Evolutionary conservation across 192 early-diverging fungal genomes (phyloP).

Genomic region (Backusella morwellensis): DNA sequence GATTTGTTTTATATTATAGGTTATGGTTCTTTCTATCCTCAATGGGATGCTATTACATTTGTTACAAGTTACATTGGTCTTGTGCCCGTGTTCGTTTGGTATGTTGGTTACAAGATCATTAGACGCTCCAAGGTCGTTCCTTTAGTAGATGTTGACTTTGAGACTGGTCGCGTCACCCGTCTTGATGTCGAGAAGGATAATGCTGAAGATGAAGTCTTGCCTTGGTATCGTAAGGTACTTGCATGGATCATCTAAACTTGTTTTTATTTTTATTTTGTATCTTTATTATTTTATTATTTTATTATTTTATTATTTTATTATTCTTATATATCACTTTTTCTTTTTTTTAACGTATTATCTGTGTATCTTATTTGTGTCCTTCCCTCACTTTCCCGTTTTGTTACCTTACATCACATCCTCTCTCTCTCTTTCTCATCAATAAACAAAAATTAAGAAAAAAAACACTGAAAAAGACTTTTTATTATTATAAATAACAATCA

Average conservation of each 20-base stretch:
- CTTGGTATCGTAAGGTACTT: conserved; percentile 13
- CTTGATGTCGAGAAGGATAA: conserved; percentile 21
- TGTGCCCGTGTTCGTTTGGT: conserved; percentile 55
- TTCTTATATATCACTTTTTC: not conserved
- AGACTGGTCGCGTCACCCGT: conserved; percentile 42
- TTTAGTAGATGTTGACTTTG: conserved; percentile 60
- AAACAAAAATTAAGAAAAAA: not conserved
- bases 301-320: no score
- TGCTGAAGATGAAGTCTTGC: not conserved
- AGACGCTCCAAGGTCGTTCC: conserved; percentile 57
- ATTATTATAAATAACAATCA: not conserved
- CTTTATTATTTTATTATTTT: not conserved
- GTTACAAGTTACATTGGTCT: conserved; percentile 58
- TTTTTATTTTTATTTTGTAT: not conserved
- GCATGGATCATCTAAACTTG: not conserved
- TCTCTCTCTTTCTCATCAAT: not conserved
- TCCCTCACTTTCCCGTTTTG: not conserved
- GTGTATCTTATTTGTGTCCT: not conserved
- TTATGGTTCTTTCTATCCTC: conserved; percentile 46
- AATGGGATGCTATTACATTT: conserved; percentile 53
- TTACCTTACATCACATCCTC: not conserved
- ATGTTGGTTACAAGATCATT: conserved; percentile 59
- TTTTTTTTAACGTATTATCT: not conserved
- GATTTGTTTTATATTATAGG: conserved; percentile 11
- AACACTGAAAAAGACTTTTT: not conserved